A percentile compares a stretch with the other conserved stretches of the same genome.
Evolutionary conservation across 352 stramenopile genomes (phyloP).

Genomic region (Phytophthora capsici): DNA sequence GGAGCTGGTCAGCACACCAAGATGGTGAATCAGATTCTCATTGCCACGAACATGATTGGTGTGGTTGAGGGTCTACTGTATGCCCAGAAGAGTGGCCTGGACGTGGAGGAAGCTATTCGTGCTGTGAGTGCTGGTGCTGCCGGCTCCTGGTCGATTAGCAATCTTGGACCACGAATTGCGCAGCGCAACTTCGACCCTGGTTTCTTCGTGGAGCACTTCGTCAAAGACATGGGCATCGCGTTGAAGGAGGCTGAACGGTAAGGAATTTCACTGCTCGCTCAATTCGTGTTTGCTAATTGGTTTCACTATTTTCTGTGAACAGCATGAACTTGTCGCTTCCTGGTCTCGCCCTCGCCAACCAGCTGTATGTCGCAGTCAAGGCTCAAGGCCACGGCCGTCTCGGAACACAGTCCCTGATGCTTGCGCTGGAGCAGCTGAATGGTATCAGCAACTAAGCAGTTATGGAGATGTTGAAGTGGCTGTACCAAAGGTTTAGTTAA

Average conservation of each 20-base stretch:
- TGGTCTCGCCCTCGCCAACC: conserved; percentile 85
- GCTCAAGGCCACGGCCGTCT: conserved; percentile 82
- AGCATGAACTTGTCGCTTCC: conserved; percentile 90
- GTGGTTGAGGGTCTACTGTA: conserved; percentile 91
- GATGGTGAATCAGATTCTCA: conserved; percentile 93
- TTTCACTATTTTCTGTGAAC: conserved; percentile 4
- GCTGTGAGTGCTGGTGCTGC: conserved; percentile 87
- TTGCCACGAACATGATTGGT: conserved; percentile 91
- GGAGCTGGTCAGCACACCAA: conserved; percentile 91
- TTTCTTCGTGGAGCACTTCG: conserved; percentile 92
- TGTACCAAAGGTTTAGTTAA: conserved; percentile 19
- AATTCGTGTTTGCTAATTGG: neutral
- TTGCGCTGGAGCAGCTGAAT: conserved; percentile 89
- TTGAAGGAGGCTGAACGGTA: conserved; percentile 82
- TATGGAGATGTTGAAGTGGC: conserved; percentile 30
- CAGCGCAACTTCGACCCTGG: conserved; percentile 90
- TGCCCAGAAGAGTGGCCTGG: conserved; percentile 82
- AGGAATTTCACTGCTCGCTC: neutral
- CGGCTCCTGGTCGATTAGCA: conserved; percentile 92
- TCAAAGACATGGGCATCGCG: conserved; percentile 93
- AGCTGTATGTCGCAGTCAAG: conserved; percentile 89
- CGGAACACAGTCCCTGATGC: conserved; percentile 89
- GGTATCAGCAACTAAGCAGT: conserved; percentile 32
- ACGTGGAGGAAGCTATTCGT: conserved; percentile 87
- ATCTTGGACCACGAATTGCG: conserved; percentile 88